These are phyloP conservation scores for Beauveria bassiana DNA, from an alignment of 2,329 filamentous ascomycete species.

Conservation along the genomic window DNA sequence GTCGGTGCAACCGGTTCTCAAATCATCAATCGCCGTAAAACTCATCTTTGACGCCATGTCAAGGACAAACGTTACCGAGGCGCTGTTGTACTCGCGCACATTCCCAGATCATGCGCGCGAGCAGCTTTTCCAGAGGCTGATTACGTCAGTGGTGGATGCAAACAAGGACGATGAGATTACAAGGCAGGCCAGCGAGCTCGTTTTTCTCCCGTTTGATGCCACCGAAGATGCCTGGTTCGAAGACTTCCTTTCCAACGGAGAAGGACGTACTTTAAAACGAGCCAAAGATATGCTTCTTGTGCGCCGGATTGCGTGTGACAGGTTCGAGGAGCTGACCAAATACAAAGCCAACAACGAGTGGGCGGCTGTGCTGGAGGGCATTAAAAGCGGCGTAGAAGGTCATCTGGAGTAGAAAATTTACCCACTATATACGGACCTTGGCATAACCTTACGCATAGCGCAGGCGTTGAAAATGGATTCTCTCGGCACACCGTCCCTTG, in stretches of 20 bases:
- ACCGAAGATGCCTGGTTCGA: constrained; percentile 70
- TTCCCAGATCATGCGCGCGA: constrained; percentile 55
- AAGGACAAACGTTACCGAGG: constrained; percentile 59
- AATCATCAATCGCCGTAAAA: constrained; percentile 51
- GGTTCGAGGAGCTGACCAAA: constrained; percentile 40
- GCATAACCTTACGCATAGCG: constrained; percentile 11
- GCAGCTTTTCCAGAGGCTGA: constrained; percentile 58
- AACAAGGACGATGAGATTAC: constrained; percentile 33
- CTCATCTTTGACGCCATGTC: constrained; percentile 64
- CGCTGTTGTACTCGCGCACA: constrained; percentile 63
- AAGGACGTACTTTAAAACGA: constrained; percentile 54
- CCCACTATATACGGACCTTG: not conserved
- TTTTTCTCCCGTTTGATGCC: constrained; percentile 62
- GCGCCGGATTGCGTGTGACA: constrained; percentile 62
- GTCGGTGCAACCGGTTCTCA: constrained; percentile 65
- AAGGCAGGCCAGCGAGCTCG: constrained; percentile 57
- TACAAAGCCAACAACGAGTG: constrained; percentile 37
- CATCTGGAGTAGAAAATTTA: constrained; percentile 17
- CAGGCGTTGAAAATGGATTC: constrained; percentile 11
- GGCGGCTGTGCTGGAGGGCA: constrained; percentile 43
- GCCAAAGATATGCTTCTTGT: constrained; percentile 69
- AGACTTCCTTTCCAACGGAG: constrained; percentile 56
- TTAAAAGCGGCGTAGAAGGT: constrained; percentile 37
- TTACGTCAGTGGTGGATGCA: constrained; percentile 48
- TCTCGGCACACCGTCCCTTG: not conserved